A percentile compares a stretch with the other conserved stretches of the same genome.
Conservation (phyloP, 140 eudicot species). For the Stevia rebaudiana region DNA sequence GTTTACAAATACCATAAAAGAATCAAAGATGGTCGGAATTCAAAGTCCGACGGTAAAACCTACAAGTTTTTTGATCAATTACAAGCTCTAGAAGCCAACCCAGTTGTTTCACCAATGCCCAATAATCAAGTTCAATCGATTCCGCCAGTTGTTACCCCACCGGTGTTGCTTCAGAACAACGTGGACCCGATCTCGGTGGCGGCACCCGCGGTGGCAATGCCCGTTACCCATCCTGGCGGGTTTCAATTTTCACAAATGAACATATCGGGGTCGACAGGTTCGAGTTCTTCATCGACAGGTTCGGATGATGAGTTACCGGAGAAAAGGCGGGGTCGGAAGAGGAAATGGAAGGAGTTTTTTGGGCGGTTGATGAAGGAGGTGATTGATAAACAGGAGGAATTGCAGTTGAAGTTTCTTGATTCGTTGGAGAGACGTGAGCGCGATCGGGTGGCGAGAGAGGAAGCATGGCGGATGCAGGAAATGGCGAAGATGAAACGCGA, state of each 20-base stretch:
- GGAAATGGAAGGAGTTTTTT: conserved; percentile 73
- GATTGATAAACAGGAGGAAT: conserved; percentile 67
- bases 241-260: conserved; percentile 29
- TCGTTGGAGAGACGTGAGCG: conserved; percentile 70
- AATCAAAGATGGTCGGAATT: conserved; percentile 75
- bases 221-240: conserved; percentile 13
- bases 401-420: conserved; percentile 63
- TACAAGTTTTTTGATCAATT: conserved; percentile 86
- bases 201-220: conserved; percentile 27
- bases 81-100: conserved; percentile 53
- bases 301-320: conserved; percentile 64
- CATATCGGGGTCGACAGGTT: conserved; percentile 35
- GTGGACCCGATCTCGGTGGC: conserved; percentile 31
- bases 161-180: conserved; percentile 26
- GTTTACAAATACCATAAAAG: conserved; percentile 87
- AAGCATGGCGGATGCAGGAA: conserved; percentile 82
- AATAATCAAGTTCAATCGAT: conserved; percentile 8
- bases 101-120: conserved; percentile 36
- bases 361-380: conserved; percentile 63
- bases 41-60: conserved; percentile 74
- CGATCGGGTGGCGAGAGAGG: conserved; percentile 62
- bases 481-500: conserved; percentile 61
- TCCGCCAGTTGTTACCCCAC: conserved; percentile 23
- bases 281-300: conserved; percentile 65
- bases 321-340: conserved; percentile 47